Evolutionary conservation across 2,329 filamentous ascomycete species (phyloP).

Genomic region (Cercospora janseana): DNA sequence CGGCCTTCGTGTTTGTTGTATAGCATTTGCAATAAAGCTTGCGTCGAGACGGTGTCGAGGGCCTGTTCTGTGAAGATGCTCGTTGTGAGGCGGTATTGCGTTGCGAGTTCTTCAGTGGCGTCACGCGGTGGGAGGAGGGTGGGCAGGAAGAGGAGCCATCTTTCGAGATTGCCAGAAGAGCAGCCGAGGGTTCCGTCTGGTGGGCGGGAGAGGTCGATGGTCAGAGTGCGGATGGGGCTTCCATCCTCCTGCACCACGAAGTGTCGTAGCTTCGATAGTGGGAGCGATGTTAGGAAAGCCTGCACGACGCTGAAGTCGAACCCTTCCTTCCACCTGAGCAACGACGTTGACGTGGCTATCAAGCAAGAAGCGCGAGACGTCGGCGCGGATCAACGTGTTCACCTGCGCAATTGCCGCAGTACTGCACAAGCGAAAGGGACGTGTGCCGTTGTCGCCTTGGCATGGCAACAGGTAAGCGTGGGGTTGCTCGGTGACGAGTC

Average conservation of each 20-base stretch:
- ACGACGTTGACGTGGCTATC: slow-evolving; percentile 9
- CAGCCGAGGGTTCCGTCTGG: slow-evolving; percentile 1
- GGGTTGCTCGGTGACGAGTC: slow-evolving; percentile 1
- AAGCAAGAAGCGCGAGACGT: slow-evolving; percentile 2
- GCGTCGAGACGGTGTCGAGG: slow-evolving; percentile 1
- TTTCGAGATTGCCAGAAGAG: slow-evolving; percentile 3
- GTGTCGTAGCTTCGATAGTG: neutral
- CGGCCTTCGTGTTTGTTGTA: slow-evolving; percentile 12
- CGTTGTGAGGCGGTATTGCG: slow-evolving; percentile 5
- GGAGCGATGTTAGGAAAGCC: slow-evolving; percentile 6
- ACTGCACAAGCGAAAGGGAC: neutral
- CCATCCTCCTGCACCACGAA: slow-evolving; percentile 10
- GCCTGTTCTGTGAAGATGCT: neutral
- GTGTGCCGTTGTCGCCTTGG: neutral
- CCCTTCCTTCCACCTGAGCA: neutral
- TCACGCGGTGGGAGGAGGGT: neutral
- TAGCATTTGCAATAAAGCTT: slow-evolving; percentile 9
- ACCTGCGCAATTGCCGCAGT: slow-evolving; percentile 3
- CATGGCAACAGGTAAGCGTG: slow-evolving; percentile 6
- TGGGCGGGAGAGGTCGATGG: slow-evolving; percentile 8
- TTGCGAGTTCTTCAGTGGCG: neutral
- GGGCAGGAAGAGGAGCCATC: slow-evolving; percentile 5
- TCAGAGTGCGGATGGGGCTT: neutral
- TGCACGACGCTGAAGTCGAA: slow-evolving; percentile 10
- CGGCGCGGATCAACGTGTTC: slow-evolving; percentile 2